These are phyloP conservation scores for Saccharomycopsis selenospora DNA, from an alignment of 805 yeast genomes.

Conservation along the genomic window DNA sequence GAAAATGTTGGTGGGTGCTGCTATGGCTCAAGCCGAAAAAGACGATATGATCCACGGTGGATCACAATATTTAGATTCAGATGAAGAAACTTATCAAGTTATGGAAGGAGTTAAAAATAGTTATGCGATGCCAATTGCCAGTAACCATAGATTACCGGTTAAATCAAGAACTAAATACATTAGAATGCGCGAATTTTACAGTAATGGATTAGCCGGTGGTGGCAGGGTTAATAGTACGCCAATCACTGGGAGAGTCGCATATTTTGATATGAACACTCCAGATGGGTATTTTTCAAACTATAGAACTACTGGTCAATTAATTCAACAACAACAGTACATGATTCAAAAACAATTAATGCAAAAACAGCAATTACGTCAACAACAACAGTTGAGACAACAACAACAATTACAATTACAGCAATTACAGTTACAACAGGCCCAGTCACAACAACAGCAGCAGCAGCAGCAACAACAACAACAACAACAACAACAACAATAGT, in stretches of 20 bases:
- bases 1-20: slow-evolving; percentile 74
- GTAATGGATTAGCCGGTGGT: slow-evolving; percentile 56
- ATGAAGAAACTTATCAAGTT: slow-evolving; percentile 89
- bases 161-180: slow-evolving; percentile 65
- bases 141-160: slow-evolving; percentile 63
- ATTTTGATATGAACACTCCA: slow-evolving; percentile 64
- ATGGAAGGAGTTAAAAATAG: slow-evolving; percentile 81
- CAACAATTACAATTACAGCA: slow-evolving; percentile 20
- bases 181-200: slow-evolving; percentile 83
- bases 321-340: slow-evolving; percentile 20
- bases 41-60: slow-evolving; percentile 51
- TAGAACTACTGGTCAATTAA: slow-evolving; percentile 33
- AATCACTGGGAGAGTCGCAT: slow-evolving; percentile 70
- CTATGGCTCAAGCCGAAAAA: slow-evolving; percentile 69
- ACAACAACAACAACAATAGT: slow-evolving; percentile 11
- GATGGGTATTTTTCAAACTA: slow-evolving; percentile 51
- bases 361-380: slow-evolving; percentile 8
- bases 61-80: slow-evolving; percentile 58
- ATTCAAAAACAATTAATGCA: slow-evolving; percentile 2
- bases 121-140: slow-evolving; percentile 76
- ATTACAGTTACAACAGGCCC: not conserved
- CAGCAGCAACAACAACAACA: slow-evolving; percentile 17
- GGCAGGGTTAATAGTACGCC: slow-evolving; percentile 16
- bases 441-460: slow-evolving; percentile 5
- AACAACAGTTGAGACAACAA: slow-evolving; percentile 17